Evolutionary conservation across 306 rosid species (phyloP), one percentile per base, ranked within the genome.

Genomic region (Begonia peltatifolia): DNA sequence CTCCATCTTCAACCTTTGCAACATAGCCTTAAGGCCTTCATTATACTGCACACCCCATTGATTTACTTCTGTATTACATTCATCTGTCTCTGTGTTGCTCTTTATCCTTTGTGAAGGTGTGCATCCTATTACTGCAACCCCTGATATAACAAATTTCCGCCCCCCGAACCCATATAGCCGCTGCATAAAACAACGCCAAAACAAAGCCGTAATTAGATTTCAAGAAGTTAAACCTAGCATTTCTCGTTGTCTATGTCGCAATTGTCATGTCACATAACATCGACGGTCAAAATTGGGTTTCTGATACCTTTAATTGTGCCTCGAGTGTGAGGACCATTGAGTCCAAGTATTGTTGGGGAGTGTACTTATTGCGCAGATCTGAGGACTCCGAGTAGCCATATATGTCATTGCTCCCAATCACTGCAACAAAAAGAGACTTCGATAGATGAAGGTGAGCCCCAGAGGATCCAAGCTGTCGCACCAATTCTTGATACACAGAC

Each of bases 331-430:
- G 61, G 36, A 62, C 62, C 95, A 89, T 76, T 50, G 62, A 74
- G 58, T 64, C 69, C 6, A 51, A 69, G 43, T 69, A 80, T 35
- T 82, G 87, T 41, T 62, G 76, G 0, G 84, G 81, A 2, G 93
- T 72, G 67, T n/a, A 65, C 14, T 74, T 73, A 0, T 42, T 68
- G 16, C 52, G 82, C 38, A 64, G 72, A 42, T 62, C 68, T 46
- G 65, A 50, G 0, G 89, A 74, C 36, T 44, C 58, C 16, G 59
- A 67, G 69, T 84, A 85, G 35, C 75, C 70, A n/a, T 73, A 80
- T 9, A 89, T 58, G 70, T 89, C 95, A 14, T 89, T 89, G 74
- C 95, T 71, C 36, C 95, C 97, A 22, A 78, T 89, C 38, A 71
- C 75, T 42, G 76, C 20, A 17, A 41, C 9, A 36, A 82, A 72